phyloP scores from a whole-genome alignment of 2,329 filamentous ascomycete species.

The Penicillium nordicum region DNA sequence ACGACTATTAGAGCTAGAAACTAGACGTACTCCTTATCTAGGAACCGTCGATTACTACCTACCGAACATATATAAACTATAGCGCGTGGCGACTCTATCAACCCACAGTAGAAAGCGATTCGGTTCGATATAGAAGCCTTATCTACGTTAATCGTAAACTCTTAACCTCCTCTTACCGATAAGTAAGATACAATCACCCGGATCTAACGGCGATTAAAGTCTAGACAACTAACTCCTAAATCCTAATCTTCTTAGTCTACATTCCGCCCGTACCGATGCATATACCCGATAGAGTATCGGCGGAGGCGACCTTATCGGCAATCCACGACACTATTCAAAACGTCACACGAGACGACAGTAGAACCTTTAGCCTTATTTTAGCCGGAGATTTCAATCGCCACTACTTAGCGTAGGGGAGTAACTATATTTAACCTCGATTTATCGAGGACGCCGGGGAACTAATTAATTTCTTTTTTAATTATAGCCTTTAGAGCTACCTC shows the following conservation, averaged over 20 bases:
- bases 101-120: constrained; percentile 14
- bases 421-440: too few species aligned
- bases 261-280: background rate
- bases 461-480: too few species aligned
- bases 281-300: background rate
- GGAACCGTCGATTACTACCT: constrained; percentile 16
- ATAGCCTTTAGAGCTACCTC: too few species aligned
- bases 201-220: constrained; percentile 19
- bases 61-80: constrained; percentile 23
- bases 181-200: constrained; percentile 24
- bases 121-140: constrained; percentile 18
- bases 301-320: background rate
- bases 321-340: too few species aligned
- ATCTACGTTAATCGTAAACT: constrained; percentile 25
- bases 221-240: background rate
- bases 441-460: too few species aligned
- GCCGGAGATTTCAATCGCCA: too few species aligned
- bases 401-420: too few species aligned
- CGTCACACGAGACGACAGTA: too few species aligned
- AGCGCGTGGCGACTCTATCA: constrained; percentile 26
- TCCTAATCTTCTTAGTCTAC: background rate
- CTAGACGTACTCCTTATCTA: constrained; percentile 25
- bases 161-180: constrained; percentile 22
- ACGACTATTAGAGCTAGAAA: constrained; percentile 21
- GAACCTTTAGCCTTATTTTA: too few species aligned